A percentile compares a stretch with the other conserved stretches of the same genome.
Conservation (phyloP, 2,329 filamentous ascomycete species). For the Colletotrichum plurivorum region DNA sequence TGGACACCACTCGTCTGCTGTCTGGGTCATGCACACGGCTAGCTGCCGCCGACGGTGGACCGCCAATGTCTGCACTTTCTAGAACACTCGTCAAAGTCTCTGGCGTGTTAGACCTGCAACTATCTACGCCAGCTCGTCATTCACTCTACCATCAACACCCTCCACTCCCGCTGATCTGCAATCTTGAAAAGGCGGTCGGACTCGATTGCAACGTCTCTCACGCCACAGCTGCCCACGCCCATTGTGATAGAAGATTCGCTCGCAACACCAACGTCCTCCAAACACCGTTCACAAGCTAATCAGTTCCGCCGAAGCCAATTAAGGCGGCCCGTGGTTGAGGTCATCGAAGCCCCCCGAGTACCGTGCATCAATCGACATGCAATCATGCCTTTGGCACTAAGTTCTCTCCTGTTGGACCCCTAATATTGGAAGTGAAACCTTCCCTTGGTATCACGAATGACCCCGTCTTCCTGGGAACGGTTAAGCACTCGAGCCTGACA, state of each 20-base stretch:
- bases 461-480: slow-evolving; percentile 12
- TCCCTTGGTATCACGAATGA: slow-evolving; percentile 6
- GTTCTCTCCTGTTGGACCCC: slow-evolving; percentile 1
- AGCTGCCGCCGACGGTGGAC: slow-evolving; percentile 26
- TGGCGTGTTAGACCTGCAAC: slow-evolving; percentile 31
- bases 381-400: slow-evolving; percentile 14
- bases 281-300: neutral
- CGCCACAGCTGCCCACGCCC: slow-evolving; percentile 21
- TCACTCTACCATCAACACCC: slow-evolving; percentile 16
- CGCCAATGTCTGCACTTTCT: slow-evolving; percentile 20
- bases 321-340: slow-evolving; percentile 12
- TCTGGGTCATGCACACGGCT: slow-evolving; percentile 35
- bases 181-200: slow-evolving; percentile 36
- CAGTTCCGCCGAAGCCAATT: slow-evolving; percentile 22
- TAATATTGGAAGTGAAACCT: neutral
- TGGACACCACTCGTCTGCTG: neutral
- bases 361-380: slow-evolving; percentile 21
- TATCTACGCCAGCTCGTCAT: slow-evolving; percentile 37
- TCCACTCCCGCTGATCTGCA: slow-evolving; percentile 31
- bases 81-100: slow-evolving; percentile 23
- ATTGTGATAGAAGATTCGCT: slow-evolving; percentile 15
- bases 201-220: slow-evolving; percentile 24
- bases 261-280: neutral
- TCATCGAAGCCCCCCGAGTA: slow-evolving; percentile 12
- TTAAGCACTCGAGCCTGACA: slow-evolving; percentile 19